Percentiles rank a stretch among this genome's conserved stretches.
Conservation (phyloP, 2,329 filamentous ascomycete genomes). For the Fusarium musae region DNA sequence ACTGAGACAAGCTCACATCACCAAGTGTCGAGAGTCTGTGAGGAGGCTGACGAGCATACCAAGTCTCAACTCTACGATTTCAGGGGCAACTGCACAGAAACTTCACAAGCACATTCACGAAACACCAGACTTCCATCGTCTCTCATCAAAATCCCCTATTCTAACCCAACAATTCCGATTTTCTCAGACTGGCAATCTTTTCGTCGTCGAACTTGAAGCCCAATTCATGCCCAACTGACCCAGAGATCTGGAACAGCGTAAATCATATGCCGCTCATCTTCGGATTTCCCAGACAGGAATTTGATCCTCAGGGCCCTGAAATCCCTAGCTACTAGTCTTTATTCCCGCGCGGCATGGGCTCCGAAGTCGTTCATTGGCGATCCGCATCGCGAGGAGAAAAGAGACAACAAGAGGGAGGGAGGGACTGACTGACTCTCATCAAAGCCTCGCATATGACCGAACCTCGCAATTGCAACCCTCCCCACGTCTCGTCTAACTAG, state of each 20-base stretch:
- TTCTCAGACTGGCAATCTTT: neutral
- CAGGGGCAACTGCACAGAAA: constrained; percentile 13
- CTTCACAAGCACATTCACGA: constrained; percentile 1
- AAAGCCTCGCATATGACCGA: constrained; percentile 7
- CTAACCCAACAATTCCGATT: neutral
- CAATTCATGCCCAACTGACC: constrained; percentile 34
- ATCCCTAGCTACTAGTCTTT: neutral
- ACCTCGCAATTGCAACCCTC: neutral
- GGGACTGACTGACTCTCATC: neutral
- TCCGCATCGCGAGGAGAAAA: constrained; percentile 1
- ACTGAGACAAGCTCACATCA: neutral
- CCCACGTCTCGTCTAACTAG: neutral
- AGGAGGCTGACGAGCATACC: neutral
- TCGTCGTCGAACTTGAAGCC: neutral
- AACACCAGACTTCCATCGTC: neutral
- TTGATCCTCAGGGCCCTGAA: constrained; percentile 24
- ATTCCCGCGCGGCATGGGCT: neutral
- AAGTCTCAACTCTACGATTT: neutral
- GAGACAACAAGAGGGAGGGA: constrained; percentile 20
- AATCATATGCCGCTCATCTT: constrained; percentile 16
- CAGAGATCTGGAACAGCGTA: constrained; percentile 29
- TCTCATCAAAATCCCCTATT: neutral
- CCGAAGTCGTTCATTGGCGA: neutral
- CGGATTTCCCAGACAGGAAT: constrained; percentile 27
- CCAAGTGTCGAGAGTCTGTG: neutral